Evolutionary conservation across 176 grass and related monocot genomes (phyloP).

Genomic region (Aegilops umbellulata): DNA sequence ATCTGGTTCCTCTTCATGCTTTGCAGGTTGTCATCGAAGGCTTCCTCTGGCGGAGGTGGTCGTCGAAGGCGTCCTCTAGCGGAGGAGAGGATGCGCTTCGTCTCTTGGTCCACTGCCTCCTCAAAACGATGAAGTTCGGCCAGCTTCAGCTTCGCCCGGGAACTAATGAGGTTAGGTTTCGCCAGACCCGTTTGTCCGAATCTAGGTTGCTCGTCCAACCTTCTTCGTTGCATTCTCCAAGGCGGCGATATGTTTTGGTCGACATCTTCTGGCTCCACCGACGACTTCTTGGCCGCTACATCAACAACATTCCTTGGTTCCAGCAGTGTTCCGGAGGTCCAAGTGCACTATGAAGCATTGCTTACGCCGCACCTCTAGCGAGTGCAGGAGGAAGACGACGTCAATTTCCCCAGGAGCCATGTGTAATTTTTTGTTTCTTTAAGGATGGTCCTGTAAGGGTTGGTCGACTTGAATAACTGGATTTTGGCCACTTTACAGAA

Average conservation of each 20-base stretch:
- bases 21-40: not conserved
- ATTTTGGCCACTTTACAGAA: not conserved
- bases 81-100: not conserved
- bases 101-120: not conserved
- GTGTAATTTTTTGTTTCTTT: not conserved
- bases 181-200: not conserved
- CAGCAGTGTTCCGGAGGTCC: not conserved
- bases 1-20: not conserved
- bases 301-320: not conserved
- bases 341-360: not conserved
- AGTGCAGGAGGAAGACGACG: no score
- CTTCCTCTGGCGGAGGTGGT: no score
- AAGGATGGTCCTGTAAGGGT: no score
- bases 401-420: not conserved
- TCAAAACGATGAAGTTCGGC: not conserved
- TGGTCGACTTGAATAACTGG: no score
- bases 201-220: not conserved
- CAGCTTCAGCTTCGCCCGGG: no score
- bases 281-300: not conserved
- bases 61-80: no score
- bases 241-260: not conserved
- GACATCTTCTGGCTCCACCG: not conserved
- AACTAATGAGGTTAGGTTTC: not conserved
- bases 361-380: not conserved
- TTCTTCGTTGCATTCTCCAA: not conserved